Percentiles rank a stretch among this genome's conserved stretches.
Conservation (phyloP, 306 rosid species). For the Corylus avellana region DNA sequence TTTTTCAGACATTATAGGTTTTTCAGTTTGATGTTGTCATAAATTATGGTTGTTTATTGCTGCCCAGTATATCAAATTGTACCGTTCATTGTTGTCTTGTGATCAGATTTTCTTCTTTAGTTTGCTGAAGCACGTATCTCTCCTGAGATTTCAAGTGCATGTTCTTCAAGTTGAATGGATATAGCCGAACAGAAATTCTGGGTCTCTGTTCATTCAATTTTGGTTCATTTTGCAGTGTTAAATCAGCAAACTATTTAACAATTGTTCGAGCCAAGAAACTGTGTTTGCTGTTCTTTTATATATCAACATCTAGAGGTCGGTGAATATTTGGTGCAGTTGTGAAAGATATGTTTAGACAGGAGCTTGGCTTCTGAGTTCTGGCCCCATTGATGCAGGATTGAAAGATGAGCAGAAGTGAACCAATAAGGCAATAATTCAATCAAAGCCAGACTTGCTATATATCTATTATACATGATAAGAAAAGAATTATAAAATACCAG, state of each 20-base stretch:
- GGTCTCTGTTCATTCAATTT: background rate
- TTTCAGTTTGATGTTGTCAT: background rate
- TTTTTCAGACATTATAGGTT: background rate
- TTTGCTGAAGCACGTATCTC: background rate
- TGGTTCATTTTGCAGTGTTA: background rate
- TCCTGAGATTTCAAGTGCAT: background rate
- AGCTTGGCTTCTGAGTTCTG: background rate
- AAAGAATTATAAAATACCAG: background rate
- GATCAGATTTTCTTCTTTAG: background rate
- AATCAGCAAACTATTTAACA: background rate
- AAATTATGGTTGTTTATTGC: background rate
- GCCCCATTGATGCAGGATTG: background rate
- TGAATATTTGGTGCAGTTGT: background rate
- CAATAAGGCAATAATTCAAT: background rate
- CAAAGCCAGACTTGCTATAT: background rate
- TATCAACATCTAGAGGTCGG: background rate
- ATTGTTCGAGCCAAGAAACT: background rate
- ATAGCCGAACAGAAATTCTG: background rate
- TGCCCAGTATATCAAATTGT: background rate
- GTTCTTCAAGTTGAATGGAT: background rate
- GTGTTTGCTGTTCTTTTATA: background rate
- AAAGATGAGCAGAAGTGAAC: background rate
- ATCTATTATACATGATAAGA: background rate
- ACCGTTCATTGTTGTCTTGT: background rate
- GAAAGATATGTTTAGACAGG: background rate